Evolutionary conservation across 768 basidiomycete genomes (phyloP).

Genomic region (Kockovaella imperatae): DNA sequence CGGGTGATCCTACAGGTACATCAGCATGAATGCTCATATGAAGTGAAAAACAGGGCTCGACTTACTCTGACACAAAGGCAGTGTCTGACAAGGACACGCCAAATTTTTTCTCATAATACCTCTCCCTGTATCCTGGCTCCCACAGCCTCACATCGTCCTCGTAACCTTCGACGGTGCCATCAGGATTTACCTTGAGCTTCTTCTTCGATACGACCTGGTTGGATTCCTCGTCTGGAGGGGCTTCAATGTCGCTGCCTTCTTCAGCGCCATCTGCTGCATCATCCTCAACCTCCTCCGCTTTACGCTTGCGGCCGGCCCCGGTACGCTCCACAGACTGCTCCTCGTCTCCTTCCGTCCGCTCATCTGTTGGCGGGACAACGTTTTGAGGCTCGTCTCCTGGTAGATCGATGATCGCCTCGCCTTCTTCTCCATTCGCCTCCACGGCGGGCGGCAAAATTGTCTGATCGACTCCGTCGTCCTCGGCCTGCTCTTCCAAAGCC

Average conservation of each 20-base stretch:
- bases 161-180: conserved; percentile 83
- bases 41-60: conserved; percentile 9
- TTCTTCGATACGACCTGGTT: conserved; percentile 46
- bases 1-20: conserved; percentile 59
- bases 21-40: not conserved
- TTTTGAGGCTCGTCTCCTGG: no score
- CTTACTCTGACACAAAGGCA: conserved; percentile 67
- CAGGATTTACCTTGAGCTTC: conserved; percentile 70
- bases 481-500: conserved; percentile 19
- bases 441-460: conserved; percentile 9
- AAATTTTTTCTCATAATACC: conserved; percentile 93
- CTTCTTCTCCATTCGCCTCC: conserved; percentile 17
- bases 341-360: conserved; percentile 9
- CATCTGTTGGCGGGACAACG: no score
- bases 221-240: conserved; percentile 39
- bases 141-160: conserved; percentile 90
- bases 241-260: no score
- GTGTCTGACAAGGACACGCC: conserved; percentile 62
- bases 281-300: conserved; percentile 45
- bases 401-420: conserved; percentile 8
- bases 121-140: conserved; percentile 90
- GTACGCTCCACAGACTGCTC: conserved; percentile 11
- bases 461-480: conserved; percentile 27
- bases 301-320: conserved; percentile 49
- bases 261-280: conserved; percentile 28